Conservation (phyloP, 345 rosid species). For the Eucalyptus globulus region DNA sequence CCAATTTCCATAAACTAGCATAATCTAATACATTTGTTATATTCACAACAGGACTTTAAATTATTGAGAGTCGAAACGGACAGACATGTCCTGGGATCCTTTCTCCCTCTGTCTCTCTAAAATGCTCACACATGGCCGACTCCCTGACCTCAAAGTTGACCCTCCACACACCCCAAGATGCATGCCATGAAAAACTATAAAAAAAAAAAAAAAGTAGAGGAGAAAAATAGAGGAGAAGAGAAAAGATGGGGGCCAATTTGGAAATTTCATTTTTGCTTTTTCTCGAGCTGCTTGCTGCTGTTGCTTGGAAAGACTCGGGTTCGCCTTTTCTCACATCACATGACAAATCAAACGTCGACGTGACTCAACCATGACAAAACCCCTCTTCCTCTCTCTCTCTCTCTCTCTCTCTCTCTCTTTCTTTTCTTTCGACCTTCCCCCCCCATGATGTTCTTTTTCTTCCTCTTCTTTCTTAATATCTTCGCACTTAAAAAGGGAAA, state of each 20-base stretch:
- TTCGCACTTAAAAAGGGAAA: background rate
- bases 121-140: background rate
- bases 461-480: background rate
- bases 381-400: background rate
- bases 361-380: slow-evolving; percentile 40
- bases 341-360: slow-evolving; percentile 23
- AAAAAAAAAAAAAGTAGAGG: background rate
- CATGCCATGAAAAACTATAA: background rate
- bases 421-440: background rate
- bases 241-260: background rate
- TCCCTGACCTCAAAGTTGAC: background rate
- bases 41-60: too few relatives aligned
- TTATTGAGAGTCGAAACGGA: background rate
- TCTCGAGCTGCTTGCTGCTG: background rate
- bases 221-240: background rate
- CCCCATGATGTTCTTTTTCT: background rate
- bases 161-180: background rate
- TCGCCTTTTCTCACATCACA: background rate
- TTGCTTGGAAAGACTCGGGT: background rate
- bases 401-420: too few relatives aligned
- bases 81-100: background rate
- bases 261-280: background rate
- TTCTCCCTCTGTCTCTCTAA: background rate
- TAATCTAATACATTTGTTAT: background rate
- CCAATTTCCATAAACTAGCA: background rate